phyloP scores from a whole-genome alignment of 352 stramenopile species.

The Phytophthora syringae region DNA sequence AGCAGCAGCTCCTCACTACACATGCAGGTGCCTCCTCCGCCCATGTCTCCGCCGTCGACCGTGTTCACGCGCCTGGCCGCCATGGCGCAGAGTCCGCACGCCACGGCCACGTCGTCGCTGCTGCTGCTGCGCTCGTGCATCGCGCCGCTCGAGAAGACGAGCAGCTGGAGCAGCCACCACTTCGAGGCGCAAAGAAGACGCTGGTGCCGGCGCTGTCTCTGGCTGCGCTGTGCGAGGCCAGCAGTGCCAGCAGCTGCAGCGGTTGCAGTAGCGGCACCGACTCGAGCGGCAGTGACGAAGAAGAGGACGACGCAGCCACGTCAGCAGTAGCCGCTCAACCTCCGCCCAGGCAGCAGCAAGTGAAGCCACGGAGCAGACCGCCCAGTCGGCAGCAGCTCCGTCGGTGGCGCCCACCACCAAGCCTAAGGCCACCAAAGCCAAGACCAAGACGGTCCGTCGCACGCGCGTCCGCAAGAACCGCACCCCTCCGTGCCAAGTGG shows the following conservation, averaged over 20 bases:
- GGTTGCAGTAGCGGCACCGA: conserved; percentile 15
- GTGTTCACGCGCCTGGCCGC: conserved; percentile 27
- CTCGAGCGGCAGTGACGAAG: too few relatives aligned
- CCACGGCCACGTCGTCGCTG: conserved; percentile 33
- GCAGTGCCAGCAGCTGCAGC: conserved; percentile 15
- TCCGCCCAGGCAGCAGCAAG: conserved; percentile 2
- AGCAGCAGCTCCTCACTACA: background rate
- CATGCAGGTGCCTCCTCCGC: conserved; percentile 9
- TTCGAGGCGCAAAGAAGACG: conserved; percentile 8
- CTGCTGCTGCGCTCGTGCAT: conserved; percentile 52
- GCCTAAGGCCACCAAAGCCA: conserved; percentile 7
- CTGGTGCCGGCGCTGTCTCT: conserved; percentile 22
- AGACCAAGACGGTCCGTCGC: conserved; percentile 6
- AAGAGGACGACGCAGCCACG: conserved; percentile 10
- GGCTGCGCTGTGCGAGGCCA: conserved; percentile 30
- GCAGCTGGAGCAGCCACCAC: background rate
- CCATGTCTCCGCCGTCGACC: conserved; percentile 26
- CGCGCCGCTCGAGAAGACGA: conserved; percentile 42
- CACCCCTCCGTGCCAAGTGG: conserved; percentile 64
- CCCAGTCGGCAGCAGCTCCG: background rate
- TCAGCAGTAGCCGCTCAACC: background rate
- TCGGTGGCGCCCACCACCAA: background rate
- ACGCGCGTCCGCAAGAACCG: conserved; percentile 43
- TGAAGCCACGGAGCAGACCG: background rate
- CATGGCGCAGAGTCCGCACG: conserved; percentile 32